Base-by-base conservation (phyloP, 192 early-diverging fungal species). In the Dimargaris cristalligena region DNA sequence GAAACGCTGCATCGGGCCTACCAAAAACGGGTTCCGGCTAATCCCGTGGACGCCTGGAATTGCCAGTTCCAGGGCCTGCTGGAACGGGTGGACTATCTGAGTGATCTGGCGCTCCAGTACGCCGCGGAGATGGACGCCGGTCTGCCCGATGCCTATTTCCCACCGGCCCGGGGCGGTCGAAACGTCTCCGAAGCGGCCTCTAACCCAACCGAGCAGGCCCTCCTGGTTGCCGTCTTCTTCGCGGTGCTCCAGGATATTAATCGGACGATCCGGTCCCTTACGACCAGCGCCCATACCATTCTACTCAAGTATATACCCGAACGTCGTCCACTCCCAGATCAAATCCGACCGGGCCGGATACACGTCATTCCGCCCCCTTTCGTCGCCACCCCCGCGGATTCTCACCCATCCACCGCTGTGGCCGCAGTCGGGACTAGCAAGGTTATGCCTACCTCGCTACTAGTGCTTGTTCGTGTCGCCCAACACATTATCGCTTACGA, bases 401-500 rank as follows among this genome's bases (percentile, higher is more conserved):
- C 38, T 6, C 16, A 6, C 38, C 16, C 6, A 41, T 41, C 38
- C 38, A 16, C 38, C 6, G 6, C 6, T 10, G 38, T 16, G 8
- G 38, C 16, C 38, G 8, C 16, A 6, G 16, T 41, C 38, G 16
- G 6, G 8, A 16, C 16, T 41, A 41, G 16, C 38, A 10, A 6
- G 8, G 16, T 16, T n/a, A n/a, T 16, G 38, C 38, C 38, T 6
- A 16, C 6, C 38, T 6, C 38, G 6, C 23, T 57, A n/a, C n/a
- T 57, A 9, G 22, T 31, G n/a, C 4, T 34, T 18, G 20, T 35
- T 22, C 55, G 55, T 3, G n/a, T 57, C 34, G 4, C 55, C 33
- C 55, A 57, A n/a, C 33, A 34, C 26, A 57, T 57, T 26, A 9
- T 57, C 18, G 55, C 55, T n/a, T 57, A 57, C 35, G 55, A 57